These are phyloP conservation scores for Sclerotinia minor DNA, from an alignment of 2,329 filamentous ascomycete genomes.

Conservation along the genomic window DNA sequence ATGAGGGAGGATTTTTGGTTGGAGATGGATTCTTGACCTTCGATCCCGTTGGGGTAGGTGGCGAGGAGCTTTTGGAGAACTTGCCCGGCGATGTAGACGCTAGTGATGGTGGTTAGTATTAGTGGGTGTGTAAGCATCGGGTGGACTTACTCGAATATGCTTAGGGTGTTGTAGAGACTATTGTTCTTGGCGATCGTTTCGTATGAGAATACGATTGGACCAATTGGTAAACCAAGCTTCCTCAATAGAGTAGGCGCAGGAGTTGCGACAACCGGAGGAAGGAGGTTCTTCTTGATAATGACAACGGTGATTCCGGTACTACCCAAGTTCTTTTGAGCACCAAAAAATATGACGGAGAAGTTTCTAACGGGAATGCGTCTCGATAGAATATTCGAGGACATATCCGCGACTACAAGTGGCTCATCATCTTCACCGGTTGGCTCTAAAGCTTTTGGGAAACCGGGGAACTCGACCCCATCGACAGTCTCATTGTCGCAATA, in stretches of 20 bases:
- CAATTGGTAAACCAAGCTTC: constrained; percentile 71
- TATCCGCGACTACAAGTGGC: constrained; percentile 83
- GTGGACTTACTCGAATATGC: constrained; percentile 73
- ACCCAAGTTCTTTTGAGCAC: constrained; percentile 93
- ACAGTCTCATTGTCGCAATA: constrained; percentile 91
- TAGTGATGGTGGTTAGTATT: constrained; percentile 36
- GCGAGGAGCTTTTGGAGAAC: constrained; percentile 76
- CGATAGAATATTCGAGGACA: constrained; percentile 92
- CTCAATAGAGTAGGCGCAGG: constrained; percentile 70
- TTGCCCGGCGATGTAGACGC: constrained; percentile 86
- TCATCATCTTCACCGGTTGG: constrained; percentile 59
- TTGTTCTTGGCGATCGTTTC: constrained; percentile 88
- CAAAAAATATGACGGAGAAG: constrained; percentile 84
- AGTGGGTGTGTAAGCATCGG: constrained; percentile 26
- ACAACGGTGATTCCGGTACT: constrained; percentile 83
- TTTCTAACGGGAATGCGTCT: constrained; percentile 74
- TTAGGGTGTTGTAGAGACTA: constrained; percentile 92
- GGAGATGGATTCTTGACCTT: constrained; percentile 73
- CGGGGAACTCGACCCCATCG: constrained; percentile 86
- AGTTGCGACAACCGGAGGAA: constrained; percentile 66
- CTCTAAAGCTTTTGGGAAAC: constrained; percentile 65
- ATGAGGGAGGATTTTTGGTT: constrained; percentile 74
- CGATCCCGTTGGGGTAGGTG: constrained; percentile 66
- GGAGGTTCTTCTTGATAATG: constrained; percentile 77
- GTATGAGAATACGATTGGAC: constrained; percentile 79